Evolutionary conservation across 768 basidiomycete genomes (phyloP).

Genomic region (Calocybe indica): DNA sequence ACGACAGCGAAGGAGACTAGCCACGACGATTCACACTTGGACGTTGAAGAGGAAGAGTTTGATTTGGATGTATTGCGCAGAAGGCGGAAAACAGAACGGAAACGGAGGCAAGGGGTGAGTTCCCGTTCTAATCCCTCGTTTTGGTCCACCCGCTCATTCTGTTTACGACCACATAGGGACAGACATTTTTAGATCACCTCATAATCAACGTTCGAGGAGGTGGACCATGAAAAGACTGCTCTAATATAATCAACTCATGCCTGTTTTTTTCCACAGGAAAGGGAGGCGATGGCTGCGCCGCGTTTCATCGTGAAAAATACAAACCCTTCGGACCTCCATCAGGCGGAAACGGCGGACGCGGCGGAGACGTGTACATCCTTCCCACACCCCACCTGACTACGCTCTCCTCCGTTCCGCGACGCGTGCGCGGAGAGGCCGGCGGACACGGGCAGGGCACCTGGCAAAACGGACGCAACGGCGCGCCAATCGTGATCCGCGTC

Average conservation of each 20-base stretch:
- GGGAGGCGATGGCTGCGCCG: conserved; percentile 89
- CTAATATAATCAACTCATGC: conserved; percentile 1
- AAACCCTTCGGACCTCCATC: conserved; percentile 83
- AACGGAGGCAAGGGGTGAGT: conserved; percentile 63
- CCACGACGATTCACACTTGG: conserved; percentile 2
- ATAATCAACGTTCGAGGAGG: conserved; percentile 77
- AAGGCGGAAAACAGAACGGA: conserved; percentile 66
- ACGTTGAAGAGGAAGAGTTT: conserved; percentile 13
- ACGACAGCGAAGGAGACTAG: too few relatives aligned
- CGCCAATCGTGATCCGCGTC: conserved; percentile 72
- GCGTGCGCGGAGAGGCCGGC: conserved; percentile 63
- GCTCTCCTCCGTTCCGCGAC: conserved; percentile 64
- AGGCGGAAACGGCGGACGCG: conserved; percentile 88
- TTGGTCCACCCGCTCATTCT: too few relatives aligned
- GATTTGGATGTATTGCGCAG: conserved; percentile 35
- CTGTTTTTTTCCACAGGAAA: conserved; percentile 43
- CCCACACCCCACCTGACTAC: conserved; percentile 76
- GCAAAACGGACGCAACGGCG: conserved; percentile 74
- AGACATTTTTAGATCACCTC: conserved; percentile 77
- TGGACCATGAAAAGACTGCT: conserved; percentile 20
- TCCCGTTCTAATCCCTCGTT: neutral
- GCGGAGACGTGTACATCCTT: conserved; percentile 81
- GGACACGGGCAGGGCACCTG: conserved; percentile 77
- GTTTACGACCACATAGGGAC: conserved; percentile 41
- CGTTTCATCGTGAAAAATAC: conserved; percentile 89